Evolutionary conservation across 257 asterid genomes (phyloP).

Genomic region (Linderniella brevidens): DNA sequence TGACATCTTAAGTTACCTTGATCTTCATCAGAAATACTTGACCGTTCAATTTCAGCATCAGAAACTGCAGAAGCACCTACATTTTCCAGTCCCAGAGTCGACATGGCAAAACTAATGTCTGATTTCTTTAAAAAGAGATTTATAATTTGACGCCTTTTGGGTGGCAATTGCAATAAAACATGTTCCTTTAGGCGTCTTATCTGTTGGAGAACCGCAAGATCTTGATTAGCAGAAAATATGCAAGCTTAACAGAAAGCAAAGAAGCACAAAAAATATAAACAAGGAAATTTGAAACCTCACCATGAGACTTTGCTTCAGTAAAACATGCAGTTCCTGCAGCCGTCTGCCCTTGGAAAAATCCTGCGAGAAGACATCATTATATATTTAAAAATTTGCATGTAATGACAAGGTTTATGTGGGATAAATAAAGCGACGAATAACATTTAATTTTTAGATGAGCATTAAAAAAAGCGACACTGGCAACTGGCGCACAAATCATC

Average conservation of each 20-base stretch:
- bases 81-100: constrained; percentile 29
- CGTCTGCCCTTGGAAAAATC: constrained; percentile 90
- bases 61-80: constrained; percentile 23
- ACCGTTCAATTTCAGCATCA: constrained; percentile 30
- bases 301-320: constrained; percentile 87
- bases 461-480: constrained; percentile 5
- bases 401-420: no score
- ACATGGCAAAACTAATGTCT: constrained; percentile 61
- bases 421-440: not conserved
- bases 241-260: not conserved
- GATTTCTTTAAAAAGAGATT: constrained; percentile 47
- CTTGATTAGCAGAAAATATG: not conserved
- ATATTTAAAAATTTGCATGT: no score
- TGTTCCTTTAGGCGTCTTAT: constrained; percentile 90
- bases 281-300: constrained; percentile 21
- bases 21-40: constrained; percentile 22
- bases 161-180: constrained; percentile 73
- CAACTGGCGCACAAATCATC: not conserved
- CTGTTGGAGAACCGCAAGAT: constrained; percentile 20
- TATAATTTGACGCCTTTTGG: constrained; percentile 78
- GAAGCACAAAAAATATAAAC: not conserved
- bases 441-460: constrained; percentile 7
- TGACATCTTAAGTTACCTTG: constrained; percentile 20
- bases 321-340: constrained; percentile 72
- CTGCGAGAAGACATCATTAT: constrained; percentile 19